Conservation (phyloP, 176 grass and related monocot genomes). For the Elymus sibiricus region DNA sequence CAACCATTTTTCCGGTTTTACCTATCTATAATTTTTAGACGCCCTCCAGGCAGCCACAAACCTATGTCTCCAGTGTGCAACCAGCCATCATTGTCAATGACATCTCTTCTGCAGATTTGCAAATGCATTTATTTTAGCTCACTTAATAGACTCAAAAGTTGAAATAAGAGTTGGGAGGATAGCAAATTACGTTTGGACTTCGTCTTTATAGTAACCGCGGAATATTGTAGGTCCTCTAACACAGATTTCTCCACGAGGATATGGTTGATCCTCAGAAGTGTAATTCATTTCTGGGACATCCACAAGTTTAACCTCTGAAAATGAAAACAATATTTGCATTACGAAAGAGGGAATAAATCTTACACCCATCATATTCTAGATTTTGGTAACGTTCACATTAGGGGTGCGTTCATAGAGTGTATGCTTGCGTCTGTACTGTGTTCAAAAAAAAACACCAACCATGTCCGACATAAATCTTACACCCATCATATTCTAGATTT, state of each 20-base stretch:
- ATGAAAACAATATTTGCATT: slow-evolving; percentile 14
- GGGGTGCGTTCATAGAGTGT: too few relatives aligned
- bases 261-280: slow-evolving; percentile 83
- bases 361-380: too few relatives aligned
- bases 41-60: slow-evolving; percentile 87
- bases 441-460: too few relatives aligned
- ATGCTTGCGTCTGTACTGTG: too few relatives aligned
- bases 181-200: slow-evolving; percentile 74
- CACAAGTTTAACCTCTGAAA: slow-evolving; percentile 91
- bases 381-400: too few relatives aligned
- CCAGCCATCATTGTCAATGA: slow-evolving; percentile 89
- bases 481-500: too few relatives aligned
- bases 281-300: slow-evolving; percentile 99
- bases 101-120: slow-evolving; percentile 61
- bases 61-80: slow-evolving; percentile 98
- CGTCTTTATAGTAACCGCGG: slow-evolving; percentile 83
- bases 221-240: slow-evolving; percentile 78
- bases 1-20: slow-evolving; percentile 17
- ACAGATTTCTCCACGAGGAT: slow-evolving; percentile 98
- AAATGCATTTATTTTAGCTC: slow-evolving; percentile 11
- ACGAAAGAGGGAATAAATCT: neutral
- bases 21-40: slow-evolving; percentile 96
- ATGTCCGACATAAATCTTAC: too few relatives aligned
- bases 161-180: neutral
- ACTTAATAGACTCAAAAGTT: neutral